Conservation (phyloP, 2,329 filamentous ascomycete genomes). For the Colletotrichum cuscutae region DNA sequence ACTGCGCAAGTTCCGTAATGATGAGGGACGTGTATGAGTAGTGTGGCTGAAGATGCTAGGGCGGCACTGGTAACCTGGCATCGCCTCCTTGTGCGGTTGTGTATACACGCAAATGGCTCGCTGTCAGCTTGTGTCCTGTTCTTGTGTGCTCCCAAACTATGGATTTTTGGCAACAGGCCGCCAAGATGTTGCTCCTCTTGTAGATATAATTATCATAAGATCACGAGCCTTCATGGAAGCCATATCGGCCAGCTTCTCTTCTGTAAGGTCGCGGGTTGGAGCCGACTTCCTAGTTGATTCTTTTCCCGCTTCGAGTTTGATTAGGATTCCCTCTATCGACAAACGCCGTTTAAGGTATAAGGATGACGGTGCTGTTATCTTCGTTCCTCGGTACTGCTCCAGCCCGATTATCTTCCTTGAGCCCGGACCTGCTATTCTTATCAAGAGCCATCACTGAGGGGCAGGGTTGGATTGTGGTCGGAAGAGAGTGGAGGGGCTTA, state of each 20-base stretch:
- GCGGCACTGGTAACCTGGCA: not conserved
- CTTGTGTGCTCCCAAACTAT: not conserved
- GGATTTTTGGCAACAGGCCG: not conserved
- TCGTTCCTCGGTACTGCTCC: not conserved
- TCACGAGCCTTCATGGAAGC: not conserved
- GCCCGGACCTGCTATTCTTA: not conserved
- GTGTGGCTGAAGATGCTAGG: constrained; percentile 2
- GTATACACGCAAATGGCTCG: not conserved
- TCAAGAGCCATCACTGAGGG: not conserved
- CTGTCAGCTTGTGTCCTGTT: not conserved
- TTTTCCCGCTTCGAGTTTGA: too few species aligned
- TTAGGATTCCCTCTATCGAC: too few species aligned
- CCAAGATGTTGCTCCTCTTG: not conserved
- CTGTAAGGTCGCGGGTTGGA: too few species aligned
- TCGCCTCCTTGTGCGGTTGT: not conserved
- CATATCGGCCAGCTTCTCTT: too few species aligned
- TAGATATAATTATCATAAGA: not conserved
- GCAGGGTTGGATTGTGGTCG: not conserved
- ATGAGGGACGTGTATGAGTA: constrained; percentile 22
- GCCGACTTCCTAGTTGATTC: too few species aligned
- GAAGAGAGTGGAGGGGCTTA: not conserved
- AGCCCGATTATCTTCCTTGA: not conserved
- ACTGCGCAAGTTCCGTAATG: constrained; percentile 9
- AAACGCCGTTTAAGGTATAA: not conserved
- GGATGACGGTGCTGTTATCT: not conserved